Base-by-base conservation (phyloP, 108 stramenopile species). In the Pinguiococcus pyrenoidosus region DNA sequence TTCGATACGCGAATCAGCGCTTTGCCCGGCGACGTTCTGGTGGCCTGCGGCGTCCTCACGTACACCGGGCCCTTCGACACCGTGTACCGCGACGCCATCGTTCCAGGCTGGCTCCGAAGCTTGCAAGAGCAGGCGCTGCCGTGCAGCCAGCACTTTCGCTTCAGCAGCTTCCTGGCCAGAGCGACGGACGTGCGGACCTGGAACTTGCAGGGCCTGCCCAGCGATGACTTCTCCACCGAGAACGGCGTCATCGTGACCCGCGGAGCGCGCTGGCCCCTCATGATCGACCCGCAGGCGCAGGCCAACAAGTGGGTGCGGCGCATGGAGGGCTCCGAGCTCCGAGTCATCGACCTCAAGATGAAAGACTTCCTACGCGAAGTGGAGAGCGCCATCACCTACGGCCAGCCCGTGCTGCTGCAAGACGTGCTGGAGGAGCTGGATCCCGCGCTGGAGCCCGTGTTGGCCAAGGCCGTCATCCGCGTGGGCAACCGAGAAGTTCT, bases 1-100 rank as follows among this genome's bases (percentile, higher is more conserved):
- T 66, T 48, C 39, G 56, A 71, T 14, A 36, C 38, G 20, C 25
- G 30, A 22, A 70, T 79, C 8, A 32, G 20, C 23, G 40, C 55
- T 3, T 44, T 74, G 13, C 54, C 62, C n/a, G 77, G 77, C 0
- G 73, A 77, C 30, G 56, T 66, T 1, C 54, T 79, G 8, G 41
- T 79, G 5, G 77, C 73, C 4, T 48, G 73, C 4, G 75, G 67
- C 4, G 76, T 79, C 56, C 20, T 76, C 36, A 72, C 73, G 7
- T 79, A 79, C 51, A 73, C 77, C 7, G 77, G 77, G 2, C 73
- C 75, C 5, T 79, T 79, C 46, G 77, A 77, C 34, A 66, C 75
- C 0, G 25, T 32, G 1, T 79, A 77, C 50, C 70, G 77, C 28
- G 47, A 30, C 27, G 22, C 2, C 6, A 34, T 79, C 14, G 70